A percentile compares a stretch with the other conserved stretches of the same genome.
phyloP scores from a whole-genome alignment of 225 moss, liverwort and hornwort genomes.

The Pseudisothecium myosuroides region DNA sequence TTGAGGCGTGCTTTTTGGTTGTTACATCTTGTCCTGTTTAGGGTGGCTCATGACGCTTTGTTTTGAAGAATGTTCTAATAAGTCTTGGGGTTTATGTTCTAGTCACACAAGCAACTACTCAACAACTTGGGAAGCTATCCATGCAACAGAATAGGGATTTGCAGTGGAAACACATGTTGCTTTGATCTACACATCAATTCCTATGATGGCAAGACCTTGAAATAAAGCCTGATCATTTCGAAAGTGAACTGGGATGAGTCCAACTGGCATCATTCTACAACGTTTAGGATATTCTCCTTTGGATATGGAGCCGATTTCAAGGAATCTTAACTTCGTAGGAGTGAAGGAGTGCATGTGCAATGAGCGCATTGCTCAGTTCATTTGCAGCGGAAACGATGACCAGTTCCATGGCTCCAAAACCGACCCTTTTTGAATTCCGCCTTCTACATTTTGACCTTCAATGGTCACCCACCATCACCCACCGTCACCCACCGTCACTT shows the following conservation, averaged over 20 bases:
- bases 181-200: conserved; percentile 47
- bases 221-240: conserved; percentile 38
- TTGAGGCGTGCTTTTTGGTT: not conserved
- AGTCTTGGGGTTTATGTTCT: not conserved
- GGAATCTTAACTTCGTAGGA: conserved; percentile 50
- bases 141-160: conserved; percentile 64
- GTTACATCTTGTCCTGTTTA: not conserved
- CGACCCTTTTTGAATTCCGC: not conserved
- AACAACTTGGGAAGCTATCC: conserved; percentile 51
- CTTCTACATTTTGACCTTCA: not conserved
- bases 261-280: conserved; percentile 46
- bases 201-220: conserved; percentile 65
- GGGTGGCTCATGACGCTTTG: not conserved
- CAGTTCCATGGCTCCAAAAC: conserved; percentile 21
- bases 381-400: conserved; percentile 71
- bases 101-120: conserved; percentile 63
- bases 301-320: conserved; percentile 32
- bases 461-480: not conserved
- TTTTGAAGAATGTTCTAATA: not conserved
- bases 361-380: conserved; percentile 27
- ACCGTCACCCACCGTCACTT: not conserved
- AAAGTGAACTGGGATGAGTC: conserved; percentile 49
- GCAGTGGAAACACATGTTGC: conserved; percentile 62
- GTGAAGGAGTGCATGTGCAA: conserved; percentile 73
- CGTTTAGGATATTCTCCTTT: conserved; percentile 47